phyloP scores from a whole-genome alignment of 1,139 yeast species.

The Suhomyces panamericanus region DNA sequence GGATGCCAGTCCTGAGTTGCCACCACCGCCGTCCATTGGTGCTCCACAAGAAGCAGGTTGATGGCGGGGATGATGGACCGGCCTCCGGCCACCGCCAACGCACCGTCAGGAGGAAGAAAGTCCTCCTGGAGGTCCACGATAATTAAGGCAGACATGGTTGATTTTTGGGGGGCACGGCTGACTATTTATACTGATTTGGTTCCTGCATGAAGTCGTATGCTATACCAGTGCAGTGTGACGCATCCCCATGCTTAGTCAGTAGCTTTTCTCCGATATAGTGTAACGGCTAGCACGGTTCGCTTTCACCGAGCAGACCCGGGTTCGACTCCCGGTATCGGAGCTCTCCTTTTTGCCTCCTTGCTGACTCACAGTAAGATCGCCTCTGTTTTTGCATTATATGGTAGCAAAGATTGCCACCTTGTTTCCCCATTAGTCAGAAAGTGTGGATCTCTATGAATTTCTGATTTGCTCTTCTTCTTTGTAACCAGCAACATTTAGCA shows the following conservation, averaged over 20 bases:
- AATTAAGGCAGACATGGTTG: conserved; percentile 49
- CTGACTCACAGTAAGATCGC: no score
- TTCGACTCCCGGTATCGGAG: conserved; percentile 66
- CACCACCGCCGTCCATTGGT: conserved; percentile 61
- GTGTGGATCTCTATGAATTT: no score
- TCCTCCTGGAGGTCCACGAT: conserved; percentile 85
- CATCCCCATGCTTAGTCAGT: no score
- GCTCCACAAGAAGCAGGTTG: conserved; percentile 39
- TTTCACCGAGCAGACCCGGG: conserved; percentile 84
- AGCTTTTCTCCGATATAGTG: conserved; percentile 61
- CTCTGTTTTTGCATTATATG: no score
- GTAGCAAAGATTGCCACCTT: not conserved
- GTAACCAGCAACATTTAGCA: no score
- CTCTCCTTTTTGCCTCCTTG: not conserved
- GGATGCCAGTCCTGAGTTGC: conserved; percentile 95
- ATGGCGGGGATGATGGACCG: conserved; percentile 56
- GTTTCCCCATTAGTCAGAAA: no score
- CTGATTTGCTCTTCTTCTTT: no score
- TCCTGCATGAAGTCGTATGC: no score
- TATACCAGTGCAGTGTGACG: no score
- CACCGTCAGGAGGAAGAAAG: conserved; percentile 74
- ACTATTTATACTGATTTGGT: not conserved
- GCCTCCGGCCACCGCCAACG: conserved; percentile 72
- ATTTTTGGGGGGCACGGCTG: not conserved
- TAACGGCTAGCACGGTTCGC: conserved; percentile 85